Evolutionary conservation across 257 asterid genomes (phyloP).

Genomic region (Solanum pimpinellifolium): DNA sequence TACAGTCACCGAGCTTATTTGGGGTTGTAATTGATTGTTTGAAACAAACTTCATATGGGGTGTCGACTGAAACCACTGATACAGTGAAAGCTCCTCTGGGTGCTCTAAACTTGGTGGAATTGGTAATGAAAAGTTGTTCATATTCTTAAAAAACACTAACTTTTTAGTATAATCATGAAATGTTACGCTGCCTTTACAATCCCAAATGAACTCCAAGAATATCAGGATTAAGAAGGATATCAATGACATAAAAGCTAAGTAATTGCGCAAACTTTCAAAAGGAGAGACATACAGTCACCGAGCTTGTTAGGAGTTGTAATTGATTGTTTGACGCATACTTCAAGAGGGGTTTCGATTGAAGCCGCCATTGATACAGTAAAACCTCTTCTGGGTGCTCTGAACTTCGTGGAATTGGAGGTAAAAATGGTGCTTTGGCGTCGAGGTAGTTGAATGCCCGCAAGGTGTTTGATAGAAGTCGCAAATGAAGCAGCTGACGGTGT

Average conservation of each 20-base stretch:
- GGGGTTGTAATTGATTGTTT: conserved; percentile 65
- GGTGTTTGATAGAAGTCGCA: conserved; percentile 40
- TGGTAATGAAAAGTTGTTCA: neutral
- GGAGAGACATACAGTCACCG: conserved; percentile 63
- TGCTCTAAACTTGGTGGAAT: conserved; percentile 1
- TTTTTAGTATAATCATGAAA: neutral
- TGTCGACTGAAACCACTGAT: conserved; percentile 23
- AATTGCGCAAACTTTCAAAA: neutral
- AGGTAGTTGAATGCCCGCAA: conserved; percentile 12
- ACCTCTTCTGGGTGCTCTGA: conserved; percentile 8
- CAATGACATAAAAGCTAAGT: neutral
- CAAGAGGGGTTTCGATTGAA: conserved; percentile 36
- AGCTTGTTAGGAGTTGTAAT: conserved; percentile 57
- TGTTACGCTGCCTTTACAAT: neutral
- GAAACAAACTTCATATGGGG: conserved; percentile 56
- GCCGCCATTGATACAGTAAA: conserved; percentile 31
- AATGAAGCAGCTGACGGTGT: conserved; percentile 40
- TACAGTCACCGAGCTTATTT: conserved; percentile 86
- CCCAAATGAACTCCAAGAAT: neutral
- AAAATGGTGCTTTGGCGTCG: conserved; percentile 12
- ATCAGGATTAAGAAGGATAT: neutral
- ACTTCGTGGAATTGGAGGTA: conserved; percentile 5
- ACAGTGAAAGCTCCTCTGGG: conserved; percentile 5
- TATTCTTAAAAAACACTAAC: neutral
- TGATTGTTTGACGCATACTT: conserved; percentile 74